These are phyloP conservation scores for Graphiopsis chlorocephala DNA, from an alignment of 2,329 filamentous ascomycete species.

Conservation along the genomic window DNA sequence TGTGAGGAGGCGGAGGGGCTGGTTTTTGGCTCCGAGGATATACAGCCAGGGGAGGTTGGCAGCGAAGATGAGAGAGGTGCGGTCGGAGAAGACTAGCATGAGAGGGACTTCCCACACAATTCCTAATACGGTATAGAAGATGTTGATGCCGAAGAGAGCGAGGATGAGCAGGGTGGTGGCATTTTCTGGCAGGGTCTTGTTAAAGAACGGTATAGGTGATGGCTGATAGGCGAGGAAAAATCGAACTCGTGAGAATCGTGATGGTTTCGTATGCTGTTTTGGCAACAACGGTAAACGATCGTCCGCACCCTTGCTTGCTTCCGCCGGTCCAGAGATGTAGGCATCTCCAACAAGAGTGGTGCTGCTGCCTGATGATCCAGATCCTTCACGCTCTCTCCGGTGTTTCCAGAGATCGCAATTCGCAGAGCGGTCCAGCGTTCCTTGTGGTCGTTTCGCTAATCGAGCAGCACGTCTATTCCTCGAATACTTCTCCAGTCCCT, in stretches of 20 bases:
- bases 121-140: conserved; percentile 57
- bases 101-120: conserved; percentile 49
- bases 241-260: conserved; percentile 16
- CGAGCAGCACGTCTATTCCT: conserved; percentile 15
- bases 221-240: conserved; percentile 56
- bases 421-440: neutral
- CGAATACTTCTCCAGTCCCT: conserved; percentile 35
- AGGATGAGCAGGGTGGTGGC: conserved; percentile 53
- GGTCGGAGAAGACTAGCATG: conserved; percentile 58
- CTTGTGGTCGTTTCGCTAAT: neutral
- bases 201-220: conserved; percentile 53
- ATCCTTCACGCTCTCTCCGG: neutral
- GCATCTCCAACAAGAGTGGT: neutral
- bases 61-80: conserved; percentile 53
- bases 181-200: conserved; percentile 58
- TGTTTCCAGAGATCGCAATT: neutral
- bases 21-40: conserved; percentile 64
- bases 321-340: neutral
- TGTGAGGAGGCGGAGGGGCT: conserved; percentile 59
- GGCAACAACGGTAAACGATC: neutral
- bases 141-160: conserved; percentile 52
- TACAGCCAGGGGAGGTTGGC: conserved; percentile 57
- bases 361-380: conserved; percentile 9
- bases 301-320: neutral
- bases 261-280: conserved; percentile 1